These are phyloP conservation scores for Candida sp. DNA, from an alignment of 1,139 yeast species.

Conservation along the genomic window DNA sequence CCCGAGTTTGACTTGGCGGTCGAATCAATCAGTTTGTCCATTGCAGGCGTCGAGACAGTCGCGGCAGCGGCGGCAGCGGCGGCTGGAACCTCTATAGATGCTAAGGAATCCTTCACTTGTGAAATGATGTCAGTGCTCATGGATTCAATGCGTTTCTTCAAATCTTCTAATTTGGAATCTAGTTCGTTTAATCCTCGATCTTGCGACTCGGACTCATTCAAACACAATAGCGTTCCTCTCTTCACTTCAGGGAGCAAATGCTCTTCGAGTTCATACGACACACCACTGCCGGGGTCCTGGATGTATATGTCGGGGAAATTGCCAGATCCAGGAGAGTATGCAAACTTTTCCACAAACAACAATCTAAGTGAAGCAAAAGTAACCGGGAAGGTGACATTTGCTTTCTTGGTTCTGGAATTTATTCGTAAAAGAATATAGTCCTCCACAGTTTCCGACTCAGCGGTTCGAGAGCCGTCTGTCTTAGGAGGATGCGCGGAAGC, in stretches of 20 bases:
- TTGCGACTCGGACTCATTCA: conserved; percentile 44
- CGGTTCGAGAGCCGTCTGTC: not conserved
- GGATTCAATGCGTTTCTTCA: conserved; percentile 32
- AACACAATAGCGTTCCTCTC: conserved; percentile 62
- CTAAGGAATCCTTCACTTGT: conserved; percentile 27
- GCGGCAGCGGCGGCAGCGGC: conserved; percentile 7
- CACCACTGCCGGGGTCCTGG: conserved; percentile 60
- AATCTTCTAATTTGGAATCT: conserved; percentile 27
- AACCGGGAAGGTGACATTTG: conserved; percentile 48
- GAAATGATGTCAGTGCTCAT: conserved; percentile 24
- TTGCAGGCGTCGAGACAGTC: not conserved
- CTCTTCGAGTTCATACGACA: conserved; percentile 85
- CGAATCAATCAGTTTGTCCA: not conserved
- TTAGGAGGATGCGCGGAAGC: not conserved
- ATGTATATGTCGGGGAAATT: conserved; percentile 84
- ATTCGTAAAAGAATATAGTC: conserved; percentile 40
- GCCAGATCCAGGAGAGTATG: conserved; percentile 75
- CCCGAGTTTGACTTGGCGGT: not conserved
- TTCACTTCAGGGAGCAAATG: conserved; percentile 58
- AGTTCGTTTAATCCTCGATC: conserved; percentile 21
- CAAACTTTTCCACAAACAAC: conserved; percentile 85
- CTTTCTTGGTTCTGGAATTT: conserved; percentile 20
- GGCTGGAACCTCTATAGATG: conserved; percentile 24
- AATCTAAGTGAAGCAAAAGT: conserved; percentile 70
- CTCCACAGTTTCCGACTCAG: not conserved